Evolutionary conservation across 1,284 basidiomycete species (phyloP).

Genomic region (Apiotrichum veenhuisii): DNA sequence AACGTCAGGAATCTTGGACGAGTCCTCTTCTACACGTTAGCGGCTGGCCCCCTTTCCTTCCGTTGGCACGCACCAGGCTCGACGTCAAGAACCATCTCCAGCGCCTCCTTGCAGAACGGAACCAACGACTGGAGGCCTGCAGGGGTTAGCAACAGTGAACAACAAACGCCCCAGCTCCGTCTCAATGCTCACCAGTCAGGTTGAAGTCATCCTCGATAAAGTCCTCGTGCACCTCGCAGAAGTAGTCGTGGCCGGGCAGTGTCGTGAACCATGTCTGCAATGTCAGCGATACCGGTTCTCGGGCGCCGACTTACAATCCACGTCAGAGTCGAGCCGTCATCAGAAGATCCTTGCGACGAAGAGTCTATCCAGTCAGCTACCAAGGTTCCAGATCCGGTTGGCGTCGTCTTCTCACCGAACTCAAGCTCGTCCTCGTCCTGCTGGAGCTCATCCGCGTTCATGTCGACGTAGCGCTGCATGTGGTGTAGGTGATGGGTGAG

Average conservation of each 20-base stretch:
- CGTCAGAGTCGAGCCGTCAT: constrained; percentile 49
- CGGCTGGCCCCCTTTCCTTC: constrained; percentile 4
- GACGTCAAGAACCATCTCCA: constrained; percentile 99
- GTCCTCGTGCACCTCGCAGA: constrained; percentile 94
- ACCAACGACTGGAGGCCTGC: constrained; percentile 85
- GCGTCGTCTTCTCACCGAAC: constrained; percentile 30
- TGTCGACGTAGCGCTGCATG: constrained; percentile 8
- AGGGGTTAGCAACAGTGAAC: no score
- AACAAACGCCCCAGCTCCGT: no score
- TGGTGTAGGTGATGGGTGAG: background rate
- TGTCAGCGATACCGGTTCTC: background rate
- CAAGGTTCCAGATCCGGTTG: no score
- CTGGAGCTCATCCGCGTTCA: constrained; percentile 26
- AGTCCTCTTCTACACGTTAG: constrained; percentile 69
- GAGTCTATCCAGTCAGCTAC: constrained; percentile 34
- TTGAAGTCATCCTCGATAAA: constrained; percentile 99
- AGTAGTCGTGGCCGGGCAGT: constrained; percentile 97
- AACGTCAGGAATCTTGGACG: constrained; percentile 73
- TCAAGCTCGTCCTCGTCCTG: constrained; percentile 41
- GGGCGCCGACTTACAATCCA: constrained; percentile 46
- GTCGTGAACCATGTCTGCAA: constrained; percentile 82
- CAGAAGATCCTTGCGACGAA: constrained; percentile 46
- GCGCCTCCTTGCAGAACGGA: constrained; percentile 95
- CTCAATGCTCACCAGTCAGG: constrained; percentile 57
- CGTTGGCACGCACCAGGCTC: constrained; percentile 77